Conservation (phyloP, 306 rosid species). For the Vigna mungo region DNA sequence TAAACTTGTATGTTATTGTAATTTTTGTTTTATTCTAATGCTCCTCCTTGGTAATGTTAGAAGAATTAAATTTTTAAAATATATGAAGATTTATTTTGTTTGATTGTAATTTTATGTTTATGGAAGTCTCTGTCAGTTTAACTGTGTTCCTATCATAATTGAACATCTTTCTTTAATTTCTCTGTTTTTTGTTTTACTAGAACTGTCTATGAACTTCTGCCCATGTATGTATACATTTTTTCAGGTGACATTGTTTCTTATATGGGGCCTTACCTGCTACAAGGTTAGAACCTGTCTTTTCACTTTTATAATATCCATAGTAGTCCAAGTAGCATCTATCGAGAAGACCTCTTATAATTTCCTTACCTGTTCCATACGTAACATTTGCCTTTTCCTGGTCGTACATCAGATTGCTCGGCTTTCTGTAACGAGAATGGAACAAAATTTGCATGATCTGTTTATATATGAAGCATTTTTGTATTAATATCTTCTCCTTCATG, state of each 20-base stretch:
- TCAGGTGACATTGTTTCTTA: slow-evolving; percentile 77
- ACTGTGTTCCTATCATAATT: slow-evolving; percentile 22
- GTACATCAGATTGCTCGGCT: slow-evolving; percentile 86
- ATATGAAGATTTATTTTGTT: slow-evolving; percentile 7
- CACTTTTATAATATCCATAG: slow-evolving; percentile 17
- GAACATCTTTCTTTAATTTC: slow-evolving; percentile 14
- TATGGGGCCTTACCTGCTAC: slow-evolving; percentile 89
- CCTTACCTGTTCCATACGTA: slow-evolving; percentile 17
- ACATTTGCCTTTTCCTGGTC: slow-evolving; percentile 34
- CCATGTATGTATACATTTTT: slow-evolving; percentile 5
- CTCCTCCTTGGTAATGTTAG: slow-evolving; percentile 9
- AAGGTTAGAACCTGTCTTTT: slow-evolving; percentile 68
- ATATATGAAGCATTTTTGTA: slow-evolving; percentile 93
- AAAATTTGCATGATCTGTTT: slow-evolving; percentile 80
- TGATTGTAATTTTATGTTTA: slow-evolving; percentile 27
- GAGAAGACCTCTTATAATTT: slow-evolving; percentile 11
- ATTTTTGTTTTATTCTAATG: slow-evolving; percentile 5
- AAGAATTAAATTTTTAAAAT: slow-evolving; percentile 14
- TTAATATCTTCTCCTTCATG: slow-evolving; percentile 91
- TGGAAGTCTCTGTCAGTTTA: slow-evolving; percentile 21
- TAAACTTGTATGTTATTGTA: slow-evolving; percentile 34
- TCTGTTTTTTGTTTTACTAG: slow-evolving; percentile 14
- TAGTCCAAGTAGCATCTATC: slow-evolving; percentile 7
- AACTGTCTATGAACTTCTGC: slow-evolving; percentile 26
- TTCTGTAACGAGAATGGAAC: slow-evolving; percentile 99